A percentile compares a stretch with the other conserved stretches of the same genome.
Conservation (phyloP, 257 asterid species). For the Gardenia jasminoides region DNA sequence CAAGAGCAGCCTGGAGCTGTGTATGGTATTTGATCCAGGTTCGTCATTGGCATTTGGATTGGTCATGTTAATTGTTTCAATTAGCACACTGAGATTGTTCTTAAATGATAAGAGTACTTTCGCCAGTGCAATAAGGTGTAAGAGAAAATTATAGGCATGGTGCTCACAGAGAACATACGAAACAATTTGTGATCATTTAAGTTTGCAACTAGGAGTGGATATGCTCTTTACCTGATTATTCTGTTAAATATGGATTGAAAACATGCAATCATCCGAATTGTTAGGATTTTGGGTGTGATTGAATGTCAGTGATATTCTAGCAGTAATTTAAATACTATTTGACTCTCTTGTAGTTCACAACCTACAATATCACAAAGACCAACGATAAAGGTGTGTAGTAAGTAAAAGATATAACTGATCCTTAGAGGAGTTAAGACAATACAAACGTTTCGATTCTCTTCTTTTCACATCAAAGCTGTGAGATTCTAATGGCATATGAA, state of each 20-base stretch:
- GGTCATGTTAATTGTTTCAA: not conserved
- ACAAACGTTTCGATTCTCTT: not conserved
- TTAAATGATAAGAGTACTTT: not conserved
- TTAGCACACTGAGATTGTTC: not conserved
- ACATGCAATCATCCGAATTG: not conserved
- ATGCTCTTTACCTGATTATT: too few species aligned
- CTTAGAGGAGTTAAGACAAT: not conserved
- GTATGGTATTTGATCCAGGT: conserved; percentile 95
- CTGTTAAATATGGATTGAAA: not conserved
- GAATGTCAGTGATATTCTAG: too few species aligned
- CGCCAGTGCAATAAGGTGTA: not conserved
- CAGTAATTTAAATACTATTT: not conserved
- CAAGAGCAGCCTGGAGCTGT: conserved; percentile 79
- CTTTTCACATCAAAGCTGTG: not conserved
- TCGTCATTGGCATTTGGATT: conserved; percentile 6
- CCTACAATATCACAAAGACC: not conserved
- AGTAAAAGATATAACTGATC: too few species aligned
- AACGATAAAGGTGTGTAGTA: not conserved
- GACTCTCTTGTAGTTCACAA: not conserved
- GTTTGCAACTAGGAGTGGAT: not conserved
- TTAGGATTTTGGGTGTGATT: not conserved
- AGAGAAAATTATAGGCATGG: not conserved
- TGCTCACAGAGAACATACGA: not conserved
- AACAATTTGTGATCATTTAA: not conserved
- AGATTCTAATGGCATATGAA: not conserved